These are phyloP conservation scores for Dendrobium chrysotoxum DNA, from an alignment of 106 monocot species.

Conservation along the genomic window DNA sequence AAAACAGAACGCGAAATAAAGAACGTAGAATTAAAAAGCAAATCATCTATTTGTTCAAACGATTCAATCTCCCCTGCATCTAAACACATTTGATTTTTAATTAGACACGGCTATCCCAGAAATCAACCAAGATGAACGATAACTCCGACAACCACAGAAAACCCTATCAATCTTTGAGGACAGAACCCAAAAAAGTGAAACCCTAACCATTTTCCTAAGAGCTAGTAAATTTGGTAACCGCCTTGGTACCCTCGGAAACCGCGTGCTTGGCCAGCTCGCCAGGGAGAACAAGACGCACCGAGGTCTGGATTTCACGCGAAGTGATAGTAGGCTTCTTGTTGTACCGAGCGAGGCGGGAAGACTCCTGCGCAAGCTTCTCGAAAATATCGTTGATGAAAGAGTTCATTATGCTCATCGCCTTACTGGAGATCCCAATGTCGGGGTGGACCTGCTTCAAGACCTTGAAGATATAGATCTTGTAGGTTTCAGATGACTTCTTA, in stretches of 20 bases:
- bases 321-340: conserved; percentile 81
- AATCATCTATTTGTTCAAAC: no score
- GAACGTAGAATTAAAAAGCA: no score
- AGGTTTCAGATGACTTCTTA: conserved; percentile 18
- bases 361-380: conserved; percentile 51
- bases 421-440: conserved; percentile 1
- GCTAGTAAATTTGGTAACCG: conserved; percentile 19
- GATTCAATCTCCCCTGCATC: no score
- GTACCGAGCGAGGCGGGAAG: conserved; percentile 54
- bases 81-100: no score
- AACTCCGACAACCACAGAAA: no score
- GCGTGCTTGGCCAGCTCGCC: conserved; percentile 75
- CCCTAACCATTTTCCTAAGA: background rate
- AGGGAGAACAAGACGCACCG: conserved; percentile 66
- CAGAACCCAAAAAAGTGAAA: no score
- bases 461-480: conserved; percentile 80
- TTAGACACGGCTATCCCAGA: no score
- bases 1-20: no score
- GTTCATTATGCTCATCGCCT: no score
- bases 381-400: no score
- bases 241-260: conserved; percentile 26
- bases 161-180: no score
- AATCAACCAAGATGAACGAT: no score
- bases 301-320: conserved; percentile 79
- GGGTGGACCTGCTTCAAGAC: conserved; percentile 97